phyloP scores from a whole-genome alignment of 345 rosid species.

The Noccaea bulbosa region DNA sequence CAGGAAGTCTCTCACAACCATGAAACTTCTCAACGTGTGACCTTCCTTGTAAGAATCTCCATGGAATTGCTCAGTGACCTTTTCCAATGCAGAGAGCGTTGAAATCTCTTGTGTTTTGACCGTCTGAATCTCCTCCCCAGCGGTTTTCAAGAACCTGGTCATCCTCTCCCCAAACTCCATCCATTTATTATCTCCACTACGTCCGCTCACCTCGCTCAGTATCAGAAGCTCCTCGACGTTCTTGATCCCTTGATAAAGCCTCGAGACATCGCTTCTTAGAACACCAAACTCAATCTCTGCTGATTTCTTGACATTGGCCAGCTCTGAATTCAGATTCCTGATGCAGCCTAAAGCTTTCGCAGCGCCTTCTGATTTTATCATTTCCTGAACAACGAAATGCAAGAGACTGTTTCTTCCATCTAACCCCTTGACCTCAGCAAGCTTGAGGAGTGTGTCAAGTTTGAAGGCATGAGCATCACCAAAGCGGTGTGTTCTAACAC shows the following conservation, averaged over 20 bases:
- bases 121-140: constrained; percentile 70
- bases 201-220: constrained; percentile 36
- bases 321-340: constrained; percentile 71
- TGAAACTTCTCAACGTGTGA: constrained; percentile 82
- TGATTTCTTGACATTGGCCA: constrained; percentile 77
- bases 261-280: constrained; percentile 62
- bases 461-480: constrained; percentile 81
- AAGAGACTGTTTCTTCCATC: constrained; percentile 89
- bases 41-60: constrained; percentile 90
- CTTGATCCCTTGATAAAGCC: constrained; percentile 65
- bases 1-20: constrained; percentile 87
- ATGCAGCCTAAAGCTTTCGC: constrained; percentile 64
- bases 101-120: constrained; percentile 82
- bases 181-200: constrained; percentile 49
- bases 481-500: constrained; percentile 74
- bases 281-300: constrained; percentile 86
- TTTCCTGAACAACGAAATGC: constrained; percentile 92
- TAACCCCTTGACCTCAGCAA: constrained; percentile 80
- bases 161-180: constrained; percentile 63
- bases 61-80: constrained; percentile 86
- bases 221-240: constrained; percentile 48
- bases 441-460: constrained; percentile 91
- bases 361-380: constrained; percentile 76
- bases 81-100: constrained; percentile 73
- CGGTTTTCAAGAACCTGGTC: constrained; percentile 60